Evolutionary conservation across 139 green algal genomes (phyloP), one percentile per base, ranked within the genome.

Genomic region (Chlorella sp.): DNA sequence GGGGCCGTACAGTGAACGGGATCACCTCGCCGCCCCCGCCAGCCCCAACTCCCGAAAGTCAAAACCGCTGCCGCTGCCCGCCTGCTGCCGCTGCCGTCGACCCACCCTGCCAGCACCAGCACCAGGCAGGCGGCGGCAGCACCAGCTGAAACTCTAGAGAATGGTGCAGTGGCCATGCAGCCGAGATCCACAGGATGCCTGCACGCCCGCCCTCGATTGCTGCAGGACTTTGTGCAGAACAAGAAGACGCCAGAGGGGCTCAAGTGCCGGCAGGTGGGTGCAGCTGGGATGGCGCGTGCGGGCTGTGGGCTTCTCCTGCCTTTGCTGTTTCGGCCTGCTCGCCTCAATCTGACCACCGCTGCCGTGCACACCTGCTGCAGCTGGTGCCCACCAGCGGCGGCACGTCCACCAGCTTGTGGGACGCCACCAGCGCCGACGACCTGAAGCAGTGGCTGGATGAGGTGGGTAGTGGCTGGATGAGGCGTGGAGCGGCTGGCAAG

Each of bases 371-470:
- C 3, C 17, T 20, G 3, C 25, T 62, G 81, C 69, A 86, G 81
- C 41, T 86, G n/a, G 56, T 80, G 34, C 81, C 81, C 15, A 70
- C 69, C 28, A 70, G 39, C 34, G 81, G 81, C 26, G 51, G 55
- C 56, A 70, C 32, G 25, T 72, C 47, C 68, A 80, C 57, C 34
- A 80, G 65, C 55, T 56, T 86, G 32, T 86, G 81, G 81, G 81
- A 86, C 62, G 69, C 72, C 55, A 32, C 34, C 25, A 71, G 80
- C 32, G n/a, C 81, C 4, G 70, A 72, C 17, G 69, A 47, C 6
- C 81, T 86, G 34, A 18, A 78, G 69, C 38, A 69, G 16, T 86
- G 81, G 81, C 81, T 86, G 55, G 70, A 86, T 32, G 81, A 86
- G 67, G 75, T 82, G 56, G 74, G 16, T 5, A 9, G 3, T 68